phyloP scores from a whole-genome alignment of 164 flowering plant species.

The Protea cynaroides region DNA sequence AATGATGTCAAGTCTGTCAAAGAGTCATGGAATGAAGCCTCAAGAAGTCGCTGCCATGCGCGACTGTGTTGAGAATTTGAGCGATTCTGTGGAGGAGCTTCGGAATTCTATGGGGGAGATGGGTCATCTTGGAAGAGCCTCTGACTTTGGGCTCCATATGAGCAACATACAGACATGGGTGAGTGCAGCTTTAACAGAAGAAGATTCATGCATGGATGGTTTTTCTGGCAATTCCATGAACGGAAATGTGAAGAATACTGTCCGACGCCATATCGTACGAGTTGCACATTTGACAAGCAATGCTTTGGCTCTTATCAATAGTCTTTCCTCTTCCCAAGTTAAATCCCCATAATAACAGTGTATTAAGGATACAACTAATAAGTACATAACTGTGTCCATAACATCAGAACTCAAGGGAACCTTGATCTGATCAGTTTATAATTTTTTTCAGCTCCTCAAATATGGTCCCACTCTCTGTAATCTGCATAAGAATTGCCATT shows the following conservation, averaged over 20 bases:
- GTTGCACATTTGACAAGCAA: conserved; percentile 23
- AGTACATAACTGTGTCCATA: too few species aligned
- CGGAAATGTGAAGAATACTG: conserved; percentile 12
- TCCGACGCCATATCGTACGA: conserved; percentile 7
- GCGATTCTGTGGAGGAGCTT: conserved; percentile 39
- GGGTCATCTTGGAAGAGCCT: conserved; percentile 16
- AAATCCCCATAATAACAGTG: background rate
- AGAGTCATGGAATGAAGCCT: conserved; percentile 26
- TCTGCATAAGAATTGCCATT: too few species aligned
- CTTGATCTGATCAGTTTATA: too few species aligned
- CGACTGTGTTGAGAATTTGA: conserved; percentile 59
- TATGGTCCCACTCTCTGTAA: too few species aligned
- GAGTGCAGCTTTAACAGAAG: conserved; percentile 70
- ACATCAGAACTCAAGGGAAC: too few species aligned
- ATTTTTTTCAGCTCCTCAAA: too few species aligned
- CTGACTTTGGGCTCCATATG: conserved; percentile 26
- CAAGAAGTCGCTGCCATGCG: conserved; percentile 38
- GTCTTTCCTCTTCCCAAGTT: conserved; percentile 1
- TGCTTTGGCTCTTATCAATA: conserved; percentile 21
- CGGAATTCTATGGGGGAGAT: conserved; percentile 42
- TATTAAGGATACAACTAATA: too few species aligned
- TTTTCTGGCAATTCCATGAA: conserved; percentile 31
- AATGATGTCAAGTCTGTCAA: conserved; percentile 25
- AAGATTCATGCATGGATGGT: conserved; percentile 58
- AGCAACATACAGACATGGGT: conserved; percentile 68